Evolutionary conservation across 202 grass and related monocot genomes (phyloP), one percentile per base, ranked within the genome.

Genomic region (Panicum virgatum): DNA sequence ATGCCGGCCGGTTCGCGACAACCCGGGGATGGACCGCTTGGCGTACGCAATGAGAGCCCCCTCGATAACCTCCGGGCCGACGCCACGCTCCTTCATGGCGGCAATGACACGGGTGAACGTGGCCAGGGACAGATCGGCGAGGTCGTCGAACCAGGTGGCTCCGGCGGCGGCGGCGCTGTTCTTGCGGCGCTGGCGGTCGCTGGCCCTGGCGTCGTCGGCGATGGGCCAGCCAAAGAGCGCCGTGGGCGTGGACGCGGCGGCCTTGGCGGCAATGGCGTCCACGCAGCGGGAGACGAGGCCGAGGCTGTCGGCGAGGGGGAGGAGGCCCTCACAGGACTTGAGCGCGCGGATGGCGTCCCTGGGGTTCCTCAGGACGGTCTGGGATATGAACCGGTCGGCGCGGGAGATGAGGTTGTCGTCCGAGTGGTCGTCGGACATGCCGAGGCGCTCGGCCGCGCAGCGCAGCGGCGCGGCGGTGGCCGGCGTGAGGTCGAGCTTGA

Each of bases 181-280:
- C 75, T 92, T 99, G 38, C 89, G 86, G 76, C 80, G 79, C 5
- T 82, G 80, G 37, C 80, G 88, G 65, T 86, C 84, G 32, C 72
- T 71, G 25, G 19, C 73, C 1, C 48, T 77, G 30, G 80, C 52
- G n/a, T 70, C 78, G 19, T 90, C 91, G 6, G 78, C 70, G 69
- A 96, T 80, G 20, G 93, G 96, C 93, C 96, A 99, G 47, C 93
- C 93, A 25, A 96, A 99, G 42, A 99, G 88, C 13, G 92, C 89
- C 22, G 85, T 94, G 25, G 92, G 82, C 62, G 94, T 80, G 3
- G 89, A 89, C 38, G 87, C 79, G 82, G 81, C 88, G 48, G 92
- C 92, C 66, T 90, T 91, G 75, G 80, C 76, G 26, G 93, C 89
- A 1, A 99, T 39, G 51, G 96, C 89, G 30, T 94, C 96, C 3